A percentile compares a stretch with the other conserved stretches of the same genome.
Evolutionary conservation across 257 asterid genomes (phyloP).

Genomic region (Solanum paucissectum): DNA sequence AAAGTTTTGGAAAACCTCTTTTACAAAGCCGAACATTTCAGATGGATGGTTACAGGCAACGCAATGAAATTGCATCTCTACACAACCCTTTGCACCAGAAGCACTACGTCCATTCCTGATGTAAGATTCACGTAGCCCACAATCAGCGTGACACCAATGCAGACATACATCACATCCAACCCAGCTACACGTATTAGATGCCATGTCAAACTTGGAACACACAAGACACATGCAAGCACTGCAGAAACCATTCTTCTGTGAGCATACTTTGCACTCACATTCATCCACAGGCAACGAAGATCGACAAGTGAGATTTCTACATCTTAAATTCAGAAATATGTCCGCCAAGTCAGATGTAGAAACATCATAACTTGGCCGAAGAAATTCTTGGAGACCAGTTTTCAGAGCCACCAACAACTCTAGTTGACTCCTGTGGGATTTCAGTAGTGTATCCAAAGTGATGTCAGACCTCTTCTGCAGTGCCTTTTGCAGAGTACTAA

Average conservation of each 20-base stretch:
- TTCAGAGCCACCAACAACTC: constrained; percentile 84
- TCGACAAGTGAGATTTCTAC: constrained; percentile 66
- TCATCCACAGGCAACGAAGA: constrained; percentile 79
- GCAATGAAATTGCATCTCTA: constrained; percentile 95
- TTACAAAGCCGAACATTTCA: constrained; percentile 97
- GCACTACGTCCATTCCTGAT: constrained; percentile 74
- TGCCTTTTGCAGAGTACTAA: constrained; percentile 68
- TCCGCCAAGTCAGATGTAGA: constrained; percentile 68
- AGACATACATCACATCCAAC: constrained; percentile 96
- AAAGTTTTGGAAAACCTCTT: constrained; percentile 86
- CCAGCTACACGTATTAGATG: constrained; percentile 95
- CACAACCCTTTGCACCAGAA: constrained; percentile 48
- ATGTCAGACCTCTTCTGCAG: constrained; percentile 54
- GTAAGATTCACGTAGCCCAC: constrained; percentile 73
- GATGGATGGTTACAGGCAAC: constrained; percentile 96
- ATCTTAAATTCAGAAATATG: constrained; percentile 63
- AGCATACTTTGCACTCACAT: constrained; percentile 83
- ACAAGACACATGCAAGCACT: constrained; percentile 96
- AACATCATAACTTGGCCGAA: constrained; percentile 36
- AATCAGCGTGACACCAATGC: constrained; percentile 99
- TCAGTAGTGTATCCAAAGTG: constrained; percentile 50
- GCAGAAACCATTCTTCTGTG: constrained; percentile 67
- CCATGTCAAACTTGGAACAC: constrained; percentile 89
- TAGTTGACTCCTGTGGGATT: constrained; percentile 50
- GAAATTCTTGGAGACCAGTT: constrained; percentile 67